Base-by-base conservation (phyloP, 1,284 basidiomycete species). In the Boletus sp. region DNA sequence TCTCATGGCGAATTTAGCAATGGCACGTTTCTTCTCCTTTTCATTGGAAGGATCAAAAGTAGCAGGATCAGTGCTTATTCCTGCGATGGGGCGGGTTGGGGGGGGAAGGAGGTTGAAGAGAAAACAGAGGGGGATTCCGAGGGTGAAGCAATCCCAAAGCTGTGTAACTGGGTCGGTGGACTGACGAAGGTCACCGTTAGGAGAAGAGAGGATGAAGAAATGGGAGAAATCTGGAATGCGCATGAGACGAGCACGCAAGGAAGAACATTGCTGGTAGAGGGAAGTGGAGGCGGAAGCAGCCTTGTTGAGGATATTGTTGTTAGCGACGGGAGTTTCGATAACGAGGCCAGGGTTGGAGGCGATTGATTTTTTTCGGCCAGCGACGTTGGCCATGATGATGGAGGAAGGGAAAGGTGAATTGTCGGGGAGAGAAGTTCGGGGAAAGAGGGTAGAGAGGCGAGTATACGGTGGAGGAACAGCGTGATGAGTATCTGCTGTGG, bases 61-160 rank as follows among this genome's bases (percentile, higher is more conserved):
- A 27, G 78, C 76, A 45, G 83, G 77, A 56, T 82, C 74, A 6
- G 86, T 89, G 64, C 82, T 78, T 62, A 88, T 80, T 19, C 64
- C 59, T 54, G 80, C 76, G 67, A 82, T 87, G 37, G 81, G 77
- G 53, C 77, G 75, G 49, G 80, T 78, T 9, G 77, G 66, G 49
- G 78, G 74, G 35, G 88, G 88, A 49, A 95, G 83, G 62, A 88
- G 82, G 72, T 99, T 96, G 77, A 91, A 95, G 59, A 99, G 85
- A 71, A 88, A 94, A 73, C 93, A 95, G 54, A 99, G 86, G 30
- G 94, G 88, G 27, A 91, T 86, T 52, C 96, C 95, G 36, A 94
- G 81, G 30, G 92, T 86, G 70, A 99, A 90, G 64, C 89, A 84
- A 64, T 94, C 91, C 84, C 94, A 94, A 42, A 97, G 82, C 68